Base-by-base conservation (phyloP, 345 rosid genomes). In the Melastoma malabathricum region DNA sequence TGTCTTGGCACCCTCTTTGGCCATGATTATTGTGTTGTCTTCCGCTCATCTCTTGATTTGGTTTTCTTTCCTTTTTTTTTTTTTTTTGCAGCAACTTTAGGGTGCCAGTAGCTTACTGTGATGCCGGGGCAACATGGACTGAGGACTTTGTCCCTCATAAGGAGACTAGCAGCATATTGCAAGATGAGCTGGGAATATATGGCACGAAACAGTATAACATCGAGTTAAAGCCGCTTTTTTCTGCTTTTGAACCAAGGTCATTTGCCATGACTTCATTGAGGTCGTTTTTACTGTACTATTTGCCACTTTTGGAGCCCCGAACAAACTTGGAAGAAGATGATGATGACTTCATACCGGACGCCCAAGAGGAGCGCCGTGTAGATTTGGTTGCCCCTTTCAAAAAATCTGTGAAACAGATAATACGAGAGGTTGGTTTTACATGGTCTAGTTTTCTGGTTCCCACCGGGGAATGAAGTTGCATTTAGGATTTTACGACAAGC, bases 261-360 rank as follows among this genome's bases (percentile, higher is more conserved):
- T 68, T 88, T 59, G 85, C 90, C 20, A 60, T 93, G 79, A 85
- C 94, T 43, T 75, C 92, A 14, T 60, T 93, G 65, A 81, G 99
- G 72, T 88, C 94, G 27, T 90, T 93, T 57, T 59, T 93, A 46
- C 52, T 78, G 72, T 84, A 60, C 68, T 88, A 85, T 79, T 71
- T 93, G 78, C 97, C 99, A 52, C 81, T 93, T 51, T 41, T 93
- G 84, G 97, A 93, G 82, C 86, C 94, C 72, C 63, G 66, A 48
- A 18, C 48, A 12, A 64, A 46, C 43, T 31, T 54, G 8, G 97
- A 76, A 49, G 89, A 81, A 8, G 80, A 81, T 4, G 95, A 87
- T 56, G 85, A 81, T 2, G 80, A 81, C 59, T 83, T 85, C 77
- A 68, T 73, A 41, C 68, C 74, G 64, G 84, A 75, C 29, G 31